Base-by-base conservation (phyloP, 2,329 filamentous ascomycete genomes). In the Exophiala sp. region DNA sequence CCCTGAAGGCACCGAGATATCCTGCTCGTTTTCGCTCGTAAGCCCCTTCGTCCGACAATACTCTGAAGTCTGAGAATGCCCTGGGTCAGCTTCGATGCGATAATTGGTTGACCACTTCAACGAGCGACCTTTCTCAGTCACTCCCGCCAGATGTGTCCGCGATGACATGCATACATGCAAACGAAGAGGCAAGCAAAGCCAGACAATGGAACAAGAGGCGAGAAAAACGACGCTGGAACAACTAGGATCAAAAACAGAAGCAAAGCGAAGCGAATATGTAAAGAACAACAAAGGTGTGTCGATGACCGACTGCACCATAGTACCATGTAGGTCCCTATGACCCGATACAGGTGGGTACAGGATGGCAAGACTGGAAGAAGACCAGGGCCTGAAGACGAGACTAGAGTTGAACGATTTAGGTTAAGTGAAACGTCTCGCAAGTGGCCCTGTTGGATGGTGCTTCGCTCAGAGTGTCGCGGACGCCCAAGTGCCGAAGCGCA, bases 401-500 rank as follows among this genome's bases (percentile, higher is more conserved):
- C 36, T 54, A 35, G 52, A 50, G 39, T 44, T 47, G 43, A 49
- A 50, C 54, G 51, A 50, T 59, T 57, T 48, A 57, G 57, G 57
- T 42, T 46, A 46, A 36, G 48, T 60, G 57, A 57, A 60, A 57
- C 54, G 51, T 35, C 42, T 57, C 50, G 46, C 42, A 35, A 54
- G 41, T 57, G 46, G 55, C 16, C 38, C 47, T 33, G 34, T 32
- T 42, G 50, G n/a, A 50, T 44, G 34, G 29, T 16, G 47, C 57
- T 50, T 50, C 52, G 45, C 57, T 57, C 51, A 47, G 57, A 54
- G 57, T 46, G 48, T 55, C 51, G 52, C 57, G 57, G 57, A 57
- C 47, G 35, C 57, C 53, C 50, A 62, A 59, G 49, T 62, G 57
- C 59, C 59, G 59, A 58, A 61, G 49, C 50, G 55, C 51, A 58